Evolutionary conservation across 495 filamentous ascomycete species (phyloP), one percentile per base, ranked within the genome.

Genomic region (Trichoderma erinaceum): DNA sequence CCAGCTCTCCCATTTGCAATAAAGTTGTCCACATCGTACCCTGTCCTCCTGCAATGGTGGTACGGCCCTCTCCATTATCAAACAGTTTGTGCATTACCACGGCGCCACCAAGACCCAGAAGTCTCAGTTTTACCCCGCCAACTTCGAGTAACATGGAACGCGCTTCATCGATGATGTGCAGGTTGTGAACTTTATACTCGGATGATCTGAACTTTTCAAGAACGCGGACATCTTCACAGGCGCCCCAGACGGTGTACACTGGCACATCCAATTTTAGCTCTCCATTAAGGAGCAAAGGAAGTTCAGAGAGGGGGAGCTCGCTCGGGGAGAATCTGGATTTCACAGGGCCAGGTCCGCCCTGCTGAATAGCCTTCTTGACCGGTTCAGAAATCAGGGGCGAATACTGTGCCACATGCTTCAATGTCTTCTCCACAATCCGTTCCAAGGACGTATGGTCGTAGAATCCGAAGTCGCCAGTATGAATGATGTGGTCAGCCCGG

Each of bases 21-120:
- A 99, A 80, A 1, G 96, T 99, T 11, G 96, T 98, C 96, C 96
- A 99, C 96, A 99, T 99, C 8, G 96, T 99, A 50, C 96, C 96
- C 77, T 98, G 96, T 29, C 96, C 96, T 73, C 96, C 96, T 29
- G 96, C 95, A 76, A 99, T 98, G 0, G 96, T 98, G 41, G 96
- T 99, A 76, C 93, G 88, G 66, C 96, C 96, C 74, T 99, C 96
- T 38, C 96, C 96, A 72, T 98, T 99, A 76, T 99, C 96, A 75
- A 99, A 99, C 11, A 99, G 87, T 83, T 99, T 99, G 82, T 99
- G 96, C 96, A 99, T 99, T 32, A 99, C 96, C 0, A 99, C 94
- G 0, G 96, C 96, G 71, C 96, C 95, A 66, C 96, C 96, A 64
- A 99, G 79, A 66, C 96, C 96, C 25, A 99, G 85, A 67, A 99